phyloP scores from a whole-genome alignment of 345 rosid species.

The Acer saccharum region DNA sequence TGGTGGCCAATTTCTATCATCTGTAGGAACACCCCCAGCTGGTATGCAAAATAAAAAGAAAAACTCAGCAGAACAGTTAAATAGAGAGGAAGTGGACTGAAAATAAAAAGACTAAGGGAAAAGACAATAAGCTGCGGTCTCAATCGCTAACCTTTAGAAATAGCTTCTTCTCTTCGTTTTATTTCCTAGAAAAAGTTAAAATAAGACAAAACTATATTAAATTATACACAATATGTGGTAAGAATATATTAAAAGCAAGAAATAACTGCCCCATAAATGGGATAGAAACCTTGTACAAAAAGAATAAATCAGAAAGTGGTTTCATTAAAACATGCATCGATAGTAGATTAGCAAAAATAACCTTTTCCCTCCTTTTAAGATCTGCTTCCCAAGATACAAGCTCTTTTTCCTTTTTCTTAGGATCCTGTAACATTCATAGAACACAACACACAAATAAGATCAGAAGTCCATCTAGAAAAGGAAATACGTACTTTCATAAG shows the following conservation, averaged over 20 bases:
- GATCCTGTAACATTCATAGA: constrained; percentile 46
- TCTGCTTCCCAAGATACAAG: constrained; percentile 93
- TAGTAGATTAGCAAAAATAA: constrained; percentile 19
- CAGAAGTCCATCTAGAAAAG: background rate
- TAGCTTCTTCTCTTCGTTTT: constrained; percentile 76
- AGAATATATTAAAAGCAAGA: background rate
- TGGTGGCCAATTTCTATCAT: constrained; percentile 94
- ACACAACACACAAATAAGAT: constrained; percentile 20
- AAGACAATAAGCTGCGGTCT: background rate
- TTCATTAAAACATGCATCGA: background rate
- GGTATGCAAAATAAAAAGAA: constrained; percentile 27
- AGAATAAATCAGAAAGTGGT: background rate
- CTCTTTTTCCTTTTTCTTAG: constrained; percentile 73
- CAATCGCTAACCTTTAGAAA: constrained; percentile 48
- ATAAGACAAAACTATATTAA: constrained; percentile 9
- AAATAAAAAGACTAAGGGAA: background rate
- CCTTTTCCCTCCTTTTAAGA: constrained; percentile 84
- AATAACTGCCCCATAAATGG: background rate
- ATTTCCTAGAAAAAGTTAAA: constrained; percentile 58
- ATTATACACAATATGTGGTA: background rate
- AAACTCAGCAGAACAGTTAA: background rate
- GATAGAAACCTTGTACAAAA: background rate
- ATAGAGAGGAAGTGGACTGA: background rate
- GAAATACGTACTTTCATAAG: background rate
- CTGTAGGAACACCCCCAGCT: constrained; percentile 78